Base-by-base conservation (phyloP, 306 rosid species). In the Cicer arietinum region DNA sequence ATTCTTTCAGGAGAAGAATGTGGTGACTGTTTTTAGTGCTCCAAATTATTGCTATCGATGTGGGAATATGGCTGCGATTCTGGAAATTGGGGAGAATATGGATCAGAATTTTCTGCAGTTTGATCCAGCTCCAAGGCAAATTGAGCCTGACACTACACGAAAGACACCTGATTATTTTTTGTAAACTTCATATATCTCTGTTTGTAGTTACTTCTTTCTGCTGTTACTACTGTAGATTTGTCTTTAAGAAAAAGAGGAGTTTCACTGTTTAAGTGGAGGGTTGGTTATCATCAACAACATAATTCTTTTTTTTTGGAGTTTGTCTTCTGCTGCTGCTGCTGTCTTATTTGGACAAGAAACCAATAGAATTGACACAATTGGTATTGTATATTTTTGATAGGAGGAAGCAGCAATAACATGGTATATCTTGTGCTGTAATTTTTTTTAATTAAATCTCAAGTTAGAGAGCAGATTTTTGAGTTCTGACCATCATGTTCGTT, bases 121-220 rank as follows among this genome's bases (percentile, higher is more conserved):
- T 87, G 98, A 94, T 78, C 98, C 98, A 3, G 98, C 98, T 64
- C 98, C 98, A 30, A 84, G 98, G 72, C 98, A 94, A 86, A 88
- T 94, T 67, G 98, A 94, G 77, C 98, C 98, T 0, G 98, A 94
- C 92, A 85, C 91, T 60, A 86, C 98, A 51, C 96, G 98, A 84
- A 94, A 91, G 97, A 94, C 98, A 63, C 98, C 98, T 0, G 98
- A 94, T 79, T 94, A 94, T 89, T 94, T 94, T 91, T 91, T 94
- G 90, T 94, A 83, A 83, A 94, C 89, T 84, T 82, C 65, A 68
- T 76, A 74, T 76, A 57, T 85, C 81, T 66, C 72, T 82, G 88
- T 71, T 71, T 88, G 97, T 87, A 83, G 89, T 75, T 90, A 82
- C 82, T 84, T 88, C 87, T 83, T 77, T 82, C 78, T 81, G 85